Base-by-base conservation (phyloP, 805 yeast species). In the Gaillardinia entomophila region DNA sequence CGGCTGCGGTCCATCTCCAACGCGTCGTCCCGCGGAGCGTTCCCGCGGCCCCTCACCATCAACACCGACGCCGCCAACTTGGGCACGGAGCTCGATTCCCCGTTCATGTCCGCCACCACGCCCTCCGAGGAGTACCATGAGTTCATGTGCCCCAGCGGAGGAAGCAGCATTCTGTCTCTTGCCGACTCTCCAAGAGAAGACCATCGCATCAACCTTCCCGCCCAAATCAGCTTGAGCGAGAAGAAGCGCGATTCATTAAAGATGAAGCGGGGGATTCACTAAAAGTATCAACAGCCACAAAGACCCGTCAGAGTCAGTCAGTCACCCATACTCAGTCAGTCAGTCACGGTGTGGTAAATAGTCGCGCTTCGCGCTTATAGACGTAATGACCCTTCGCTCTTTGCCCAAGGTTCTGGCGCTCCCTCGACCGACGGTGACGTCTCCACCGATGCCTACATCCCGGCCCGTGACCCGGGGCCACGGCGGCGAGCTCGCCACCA, bases 161-260 rank as follows among this genome's bases (percentile, higher is more conserved):
- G 40, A 10, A 25, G 16, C 27, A 28, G 32, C 16, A 42, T 35
- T 16, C 6, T 15, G 7, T 28, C 33, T 22, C 24, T 20, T 23
- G 13, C 36, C 7, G 26, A 35, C n/a, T 28, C 30, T 23, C 36
- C 34, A 12, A 32, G 33, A 18, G 45, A 41, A 7, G 36, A 36
- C 15, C 44, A 42, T 33, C 37, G 42, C 30, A 44, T 55, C 19
- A 49, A 49, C 36, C 44, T 61, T 32, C 62, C 63, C 10, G 36
- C 49, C 11, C 62, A 59, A 37, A 51, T 54, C 30, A 57, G 59
- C 26, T 48, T 65, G 36, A 62, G 66, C 42, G 72, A 66, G 34
- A 66, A 64, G 51, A 66, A 66, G 49, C 50, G 72, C 38, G 72
- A 66, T 30, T 60, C 68, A 16, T 55, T 66, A 40, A 66, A 64